These are phyloP conservation scores for Stentor coeruleus DNA, from an alignment of 73 alveolate genomes.

Conservation along the genomic window DNA sequence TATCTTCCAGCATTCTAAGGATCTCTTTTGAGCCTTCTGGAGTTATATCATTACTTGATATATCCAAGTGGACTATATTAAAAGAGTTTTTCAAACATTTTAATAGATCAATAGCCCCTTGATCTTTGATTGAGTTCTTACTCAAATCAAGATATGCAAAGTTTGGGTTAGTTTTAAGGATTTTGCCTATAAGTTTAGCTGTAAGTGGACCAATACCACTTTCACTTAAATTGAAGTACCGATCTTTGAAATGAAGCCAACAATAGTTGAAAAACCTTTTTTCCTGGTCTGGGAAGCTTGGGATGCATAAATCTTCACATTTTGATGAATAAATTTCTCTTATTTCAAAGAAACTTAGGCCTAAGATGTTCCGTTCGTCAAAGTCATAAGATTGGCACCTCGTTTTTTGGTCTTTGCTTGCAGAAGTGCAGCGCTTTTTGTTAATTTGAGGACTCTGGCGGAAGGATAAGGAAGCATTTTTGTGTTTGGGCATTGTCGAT, in stretches of 20 bases:
- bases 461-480: no score
- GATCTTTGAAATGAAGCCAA: not conserved
- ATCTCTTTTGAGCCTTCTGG: constrained; percentile 38
- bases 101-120: constrained; percentile 27
- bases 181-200: constrained; percentile 9
- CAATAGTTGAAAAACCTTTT: constrained; percentile 22
- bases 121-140: constrained; percentile 33
- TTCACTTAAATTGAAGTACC: not conserved
- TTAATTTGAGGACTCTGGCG: no score
- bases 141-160: constrained; percentile 26
- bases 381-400: no score
- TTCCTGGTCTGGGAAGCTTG: constrained; percentile 16
- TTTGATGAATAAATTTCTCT: not conserved
- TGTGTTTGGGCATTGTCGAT: no score
- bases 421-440: no score
- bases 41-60: constrained; percentile 42
- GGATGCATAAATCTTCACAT: constrained; percentile 14
- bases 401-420: no score
- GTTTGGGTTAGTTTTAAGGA: not conserved
- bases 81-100: constrained; percentile 2
- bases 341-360: not conserved
- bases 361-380: no score
- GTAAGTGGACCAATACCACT: constrained; percentile 9
- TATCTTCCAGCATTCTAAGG: constrained; percentile 24
- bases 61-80: constrained; percentile 34